phyloP scores from a whole-genome alignment of 768 basidiomycete species.

The Serendipita sp. region DNA sequence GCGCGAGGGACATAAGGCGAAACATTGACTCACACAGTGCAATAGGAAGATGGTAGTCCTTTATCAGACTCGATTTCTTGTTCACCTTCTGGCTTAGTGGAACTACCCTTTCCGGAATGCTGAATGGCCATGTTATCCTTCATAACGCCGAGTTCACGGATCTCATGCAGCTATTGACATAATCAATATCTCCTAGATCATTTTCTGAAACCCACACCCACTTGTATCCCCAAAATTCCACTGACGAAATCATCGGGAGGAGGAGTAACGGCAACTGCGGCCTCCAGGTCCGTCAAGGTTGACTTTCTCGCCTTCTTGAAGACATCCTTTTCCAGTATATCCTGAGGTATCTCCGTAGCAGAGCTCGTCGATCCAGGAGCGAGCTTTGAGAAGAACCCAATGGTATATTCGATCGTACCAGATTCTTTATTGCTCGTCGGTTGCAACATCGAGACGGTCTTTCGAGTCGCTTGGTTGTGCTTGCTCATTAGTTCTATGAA shows the following conservation, averaged over 20 bases:
- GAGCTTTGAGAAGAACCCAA: constrained; percentile 7
- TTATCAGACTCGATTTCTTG: constrained; percentile 1
- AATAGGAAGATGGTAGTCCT: not conserved
- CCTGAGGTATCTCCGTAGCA: constrained; percentile 5
- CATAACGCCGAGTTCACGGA: not conserved
- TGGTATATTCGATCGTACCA: constrained; percentile 3
- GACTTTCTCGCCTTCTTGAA: constrained; percentile 1
- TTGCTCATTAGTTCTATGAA: constrained; percentile 2
- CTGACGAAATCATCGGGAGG: not conserved
- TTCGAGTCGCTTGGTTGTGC: not conserved
- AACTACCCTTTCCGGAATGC: not conserved
- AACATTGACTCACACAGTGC: not conserved
- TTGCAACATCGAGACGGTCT: not conserved
- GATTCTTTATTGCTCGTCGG: not conserved
- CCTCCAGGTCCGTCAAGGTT: constrained; percentile 7
- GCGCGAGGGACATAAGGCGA: not conserved
- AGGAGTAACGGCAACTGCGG: constrained; percentile 6
- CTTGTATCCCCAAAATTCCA: constrained; percentile 4
- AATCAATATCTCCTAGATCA: not conserved
- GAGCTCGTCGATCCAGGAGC: not conserved
- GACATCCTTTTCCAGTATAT: not conserved
- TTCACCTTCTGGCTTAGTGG: not conserved
- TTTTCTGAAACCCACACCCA: not conserved
- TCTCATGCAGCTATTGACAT: not conserved
- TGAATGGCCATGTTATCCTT: not conserved